Base-by-base conservation (phyloP, 176 grass and related monocot genomes). In the Elymus sibiricus region DNA sequence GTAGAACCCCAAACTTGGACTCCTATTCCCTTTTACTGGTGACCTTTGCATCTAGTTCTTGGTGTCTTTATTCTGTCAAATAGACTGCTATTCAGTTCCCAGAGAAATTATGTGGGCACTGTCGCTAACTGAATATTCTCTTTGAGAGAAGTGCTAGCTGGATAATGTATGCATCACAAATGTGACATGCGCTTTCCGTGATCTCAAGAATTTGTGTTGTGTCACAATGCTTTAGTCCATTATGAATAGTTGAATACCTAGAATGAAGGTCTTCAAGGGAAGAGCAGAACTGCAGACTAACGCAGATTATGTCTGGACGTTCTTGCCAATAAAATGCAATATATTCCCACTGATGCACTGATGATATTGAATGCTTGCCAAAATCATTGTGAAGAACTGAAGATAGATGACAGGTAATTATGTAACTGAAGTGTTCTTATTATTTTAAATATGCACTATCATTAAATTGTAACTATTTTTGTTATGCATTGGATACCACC, bases 1-100 rank as follows among this genome's bases (percentile, higher is more conserved):
- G 5, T 15, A 16, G 40, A 63, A 58, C 29, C 19, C 72, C 17
- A 46, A 76, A 76, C 72, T 21, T 75, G 69, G n/a, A 66, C 4
- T 64, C 11, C 0, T 15, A 77, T 19, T 35, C 21, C 6, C 14
- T 49, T 74, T 19, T 76, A 37, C 15, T 37, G 14, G 71, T 35
- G 68, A 14, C 40, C 40, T 55, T 74, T 74, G 28, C 22, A 53
- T 74, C n/a, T 64, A 22, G n/a, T 74, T 63, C 11, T 74, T 39
- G 14, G 39, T 73, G 29, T 72, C 28, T 71, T 83, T 51, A 42
- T 46, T 78, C 37, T 83, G 22, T 88, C 27, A 64, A 82, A 56
- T 82, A n/a, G 17, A 70, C 38, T 70, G 29, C 47, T 5, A 22
- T 68, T 61, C 51, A 26, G 28, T 78, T 72, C 39, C 53, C 10